These are phyloP conservation scores for Boletus pseudopeckii DNA, from an alignment of 768 basidiomycete species.

Conservation along the genomic window DNA sequence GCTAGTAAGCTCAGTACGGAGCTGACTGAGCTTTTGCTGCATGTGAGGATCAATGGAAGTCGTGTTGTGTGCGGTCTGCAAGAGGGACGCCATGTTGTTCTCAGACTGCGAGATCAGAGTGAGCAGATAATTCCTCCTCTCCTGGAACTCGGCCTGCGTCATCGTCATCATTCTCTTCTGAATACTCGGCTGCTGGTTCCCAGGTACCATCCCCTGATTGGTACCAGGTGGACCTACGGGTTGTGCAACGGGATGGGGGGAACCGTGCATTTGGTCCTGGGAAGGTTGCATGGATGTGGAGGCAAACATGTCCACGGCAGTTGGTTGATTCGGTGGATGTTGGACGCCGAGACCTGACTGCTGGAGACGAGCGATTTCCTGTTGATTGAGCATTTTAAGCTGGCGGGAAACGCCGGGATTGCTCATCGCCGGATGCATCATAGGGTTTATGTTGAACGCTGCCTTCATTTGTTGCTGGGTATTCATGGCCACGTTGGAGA, in stretches of 20 bases:
- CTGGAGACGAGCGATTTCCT: constrained; percentile 36
- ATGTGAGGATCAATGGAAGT: constrained; percentile 17
- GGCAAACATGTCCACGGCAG: constrained; percentile 46
- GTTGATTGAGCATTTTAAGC: constrained; percentile 46
- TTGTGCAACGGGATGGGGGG: constrained; percentile 39
- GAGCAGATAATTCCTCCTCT: constrained; percentile 17
- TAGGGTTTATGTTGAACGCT: constrained; percentile 31
- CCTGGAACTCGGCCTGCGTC: constrained; percentile 23
- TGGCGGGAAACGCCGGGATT: constrained; percentile 29
- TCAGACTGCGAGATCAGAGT: constrained; percentile 14
- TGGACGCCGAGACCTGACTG: constrained; percentile 32
- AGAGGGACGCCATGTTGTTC: neutral
- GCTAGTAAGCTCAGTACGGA: constrained; percentile 20
- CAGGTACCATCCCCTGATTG: constrained; percentile 24
- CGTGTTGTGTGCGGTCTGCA: constrained; percentile 11
- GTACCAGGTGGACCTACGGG: constrained; percentile 17
- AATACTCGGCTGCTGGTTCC: constrained; percentile 19
- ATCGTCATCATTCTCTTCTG: constrained; percentile 23
- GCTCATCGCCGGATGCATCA: constrained; percentile 37
- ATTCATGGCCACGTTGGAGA: constrained; percentile 38
- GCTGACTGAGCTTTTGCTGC: constrained; percentile 15
- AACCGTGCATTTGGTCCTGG: constrained; percentile 46
- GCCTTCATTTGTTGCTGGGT: constrained; percentile 34
- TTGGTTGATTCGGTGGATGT: constrained; percentile 36
- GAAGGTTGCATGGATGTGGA: constrained; percentile 40